phyloP scores from a whole-genome alignment of 257 asterid genomes.

The Asclepias syriaca region DNA sequence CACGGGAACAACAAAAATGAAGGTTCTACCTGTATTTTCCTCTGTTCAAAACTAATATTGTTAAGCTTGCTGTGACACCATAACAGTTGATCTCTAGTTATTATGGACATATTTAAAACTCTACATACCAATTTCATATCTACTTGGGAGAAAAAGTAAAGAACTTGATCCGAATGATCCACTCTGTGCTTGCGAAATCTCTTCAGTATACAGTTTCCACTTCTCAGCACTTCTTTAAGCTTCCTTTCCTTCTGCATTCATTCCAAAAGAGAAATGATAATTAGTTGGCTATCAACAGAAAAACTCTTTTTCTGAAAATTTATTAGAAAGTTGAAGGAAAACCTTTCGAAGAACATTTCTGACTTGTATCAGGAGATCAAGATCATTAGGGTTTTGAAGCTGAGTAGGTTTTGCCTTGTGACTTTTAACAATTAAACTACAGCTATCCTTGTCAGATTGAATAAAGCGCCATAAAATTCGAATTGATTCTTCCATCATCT shows the following conservation, averaged over 20 bases:
- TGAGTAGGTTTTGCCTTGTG: constrained; percentile 36
- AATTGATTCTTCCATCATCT: constrained; percentile 85
- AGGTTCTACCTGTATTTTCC: constrained; percentile 62
- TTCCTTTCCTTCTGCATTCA: constrained; percentile 76
- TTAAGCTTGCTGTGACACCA: constrained; percentile 78
- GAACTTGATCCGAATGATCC: constrained; percentile 63
- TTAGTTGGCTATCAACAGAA: not conserved
- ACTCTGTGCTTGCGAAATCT: constrained; percentile 42
- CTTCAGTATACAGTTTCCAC: constrained; percentile 68
- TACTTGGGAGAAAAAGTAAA: constrained; percentile 70
- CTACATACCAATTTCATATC: constrained; percentile 76
- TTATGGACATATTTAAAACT: constrained; percentile 64
- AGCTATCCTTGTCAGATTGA: constrained; percentile 68
- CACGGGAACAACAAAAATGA: constrained; percentile 86
- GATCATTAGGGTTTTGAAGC: constrained; percentile 43
- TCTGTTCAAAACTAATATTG: constrained; percentile 57
- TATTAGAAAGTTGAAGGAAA: not conserved
- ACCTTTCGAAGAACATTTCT: constrained; percentile 72
- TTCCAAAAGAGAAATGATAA: not conserved
- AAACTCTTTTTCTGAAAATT: not conserved
- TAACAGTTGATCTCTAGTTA: constrained; percentile 59
- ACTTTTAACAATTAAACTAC: constrained; percentile 21
- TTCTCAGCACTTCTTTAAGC: constrained; percentile 59
- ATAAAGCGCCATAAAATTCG: constrained; percentile 83
- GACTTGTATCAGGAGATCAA: constrained; percentile 46